phyloP scores from a whole-genome alignment of 116 monocot species.

The Trichopus zeylanicus region DNA sequence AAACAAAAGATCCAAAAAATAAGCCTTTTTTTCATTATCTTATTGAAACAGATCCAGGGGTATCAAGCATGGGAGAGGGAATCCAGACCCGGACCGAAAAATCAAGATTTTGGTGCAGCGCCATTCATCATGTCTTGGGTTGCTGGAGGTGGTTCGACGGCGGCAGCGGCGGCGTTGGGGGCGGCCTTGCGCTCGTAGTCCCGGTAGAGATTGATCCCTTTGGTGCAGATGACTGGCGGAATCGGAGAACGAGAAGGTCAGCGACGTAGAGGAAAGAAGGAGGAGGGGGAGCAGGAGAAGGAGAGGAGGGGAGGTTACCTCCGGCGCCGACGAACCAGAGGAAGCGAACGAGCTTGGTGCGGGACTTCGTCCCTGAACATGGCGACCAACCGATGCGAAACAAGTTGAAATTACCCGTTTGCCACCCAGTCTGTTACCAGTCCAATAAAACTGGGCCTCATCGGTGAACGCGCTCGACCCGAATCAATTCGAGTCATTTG shows the following conservation, averaged over 20 bases:
- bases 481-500: too few species aligned
- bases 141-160: too few species aligned
- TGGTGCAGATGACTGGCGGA: conserved; percentile 65
- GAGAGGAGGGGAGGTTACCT: too few species aligned
- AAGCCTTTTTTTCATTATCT: too few species aligned
- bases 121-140: conserved; percentile 1
- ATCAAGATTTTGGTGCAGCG: neutral
- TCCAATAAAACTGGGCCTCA: neutral
- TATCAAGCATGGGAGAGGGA: too few species aligned
- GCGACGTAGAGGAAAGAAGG: neutral
- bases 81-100: neutral
- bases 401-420: too few species aligned
- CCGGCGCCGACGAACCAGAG: conserved; percentile 88
- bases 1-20: too few species aligned
- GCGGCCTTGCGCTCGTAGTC: conserved; percentile 69
- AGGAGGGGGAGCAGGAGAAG: neutral
- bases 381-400: neutral
- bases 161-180: conserved; percentile 26
- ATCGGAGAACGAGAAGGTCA: neutral
- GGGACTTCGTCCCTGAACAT: conserved; percentile 61
- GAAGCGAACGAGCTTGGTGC: conserved; percentile 64
- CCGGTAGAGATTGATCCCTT: conserved; percentile 70
- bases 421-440: neutral
- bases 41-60: too few species aligned
- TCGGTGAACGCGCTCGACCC: neutral